A percentile compares a stretch with the other conserved stretches of the same genome.
These are phyloP conservation scores for Arbutus unedo DNA, from an alignment of 148 eudicot genomes.

Conservation along the genomic window DNA sequence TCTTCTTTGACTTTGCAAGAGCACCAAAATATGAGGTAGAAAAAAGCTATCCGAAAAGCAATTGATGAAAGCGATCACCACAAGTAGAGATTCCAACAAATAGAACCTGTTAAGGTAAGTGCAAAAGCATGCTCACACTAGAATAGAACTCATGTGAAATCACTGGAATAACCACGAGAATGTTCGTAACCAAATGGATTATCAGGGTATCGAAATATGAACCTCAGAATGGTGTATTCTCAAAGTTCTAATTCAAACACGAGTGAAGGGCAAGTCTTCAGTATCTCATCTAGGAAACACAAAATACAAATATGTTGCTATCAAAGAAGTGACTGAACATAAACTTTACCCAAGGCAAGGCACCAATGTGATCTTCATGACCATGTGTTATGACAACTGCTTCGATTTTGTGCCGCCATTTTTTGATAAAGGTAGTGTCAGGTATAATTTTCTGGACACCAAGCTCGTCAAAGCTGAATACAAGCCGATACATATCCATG, in stretches of 20 bases:
- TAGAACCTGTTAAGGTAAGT: not conserved
- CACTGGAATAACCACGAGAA: not conserved
- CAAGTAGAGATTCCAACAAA: not conserved
- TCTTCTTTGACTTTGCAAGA: too few species aligned
- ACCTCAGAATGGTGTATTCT: not conserved
- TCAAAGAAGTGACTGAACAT: slow-evolving; percentile 27
- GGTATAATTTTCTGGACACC: slow-evolving; percentile 96
- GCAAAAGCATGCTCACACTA: not conserved
- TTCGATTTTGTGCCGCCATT: slow-evolving; percentile 98
- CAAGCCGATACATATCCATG: slow-evolving; percentile 12
- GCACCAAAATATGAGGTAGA: not conserved
- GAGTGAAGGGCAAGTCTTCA: not conserved
- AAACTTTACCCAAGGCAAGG: slow-evolving; percentile 98
- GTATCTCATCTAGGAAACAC: not conserved
- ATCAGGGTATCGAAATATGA: not conserved
- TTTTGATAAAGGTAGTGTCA: slow-evolving; percentile 82
- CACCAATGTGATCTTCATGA: slow-evolving; percentile 99
- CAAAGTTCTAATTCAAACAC: slow-evolving; percentile 13
- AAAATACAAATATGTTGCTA: not conserved
- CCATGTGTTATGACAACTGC: slow-evolving; percentile 97
- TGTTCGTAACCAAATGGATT: not conserved
- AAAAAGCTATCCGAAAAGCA: not conserved
- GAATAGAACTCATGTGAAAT: not conserved
- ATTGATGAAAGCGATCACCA: not conserved
- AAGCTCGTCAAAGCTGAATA: slow-evolving; percentile 76